Percentiles rank a stretch among this genome's conserved stretches.
Evolutionary conservation across 352 stramenopile species (phyloP).

Genomic region (Globisporangium heterothallicum): DNA sequence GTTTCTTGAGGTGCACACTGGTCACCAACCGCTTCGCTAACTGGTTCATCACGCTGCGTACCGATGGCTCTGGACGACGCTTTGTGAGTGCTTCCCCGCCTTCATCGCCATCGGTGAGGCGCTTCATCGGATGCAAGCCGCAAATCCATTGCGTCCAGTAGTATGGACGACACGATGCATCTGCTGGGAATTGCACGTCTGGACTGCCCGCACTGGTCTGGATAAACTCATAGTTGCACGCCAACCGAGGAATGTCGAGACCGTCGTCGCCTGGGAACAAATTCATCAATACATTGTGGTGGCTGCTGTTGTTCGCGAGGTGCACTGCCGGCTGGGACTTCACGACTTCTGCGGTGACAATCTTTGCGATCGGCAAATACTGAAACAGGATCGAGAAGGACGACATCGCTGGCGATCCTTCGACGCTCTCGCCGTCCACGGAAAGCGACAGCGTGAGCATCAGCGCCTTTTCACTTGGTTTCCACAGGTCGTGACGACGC

Average conservation of each 20-base stretch:
- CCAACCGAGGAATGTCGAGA: conserved; percentile 28
- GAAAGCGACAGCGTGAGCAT: conserved; percentile 37
- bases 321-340: conserved; percentile 8
- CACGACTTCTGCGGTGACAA: conserved; percentile 54
- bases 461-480: conserved; percentile 45
- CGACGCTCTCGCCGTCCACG: conserved; percentile 28
- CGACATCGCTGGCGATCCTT: conserved; percentile 16
- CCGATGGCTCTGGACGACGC: conserved; percentile 50
- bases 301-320: conserved; percentile 9
- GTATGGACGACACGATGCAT: conserved; percentile 43
- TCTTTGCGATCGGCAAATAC: conserved; percentile 43
- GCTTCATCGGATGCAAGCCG: conserved; percentile 45
- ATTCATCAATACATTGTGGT: conserved; percentile 33
- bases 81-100: neutral
- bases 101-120: conserved; percentile 10
- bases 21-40: conserved; percentile 49
- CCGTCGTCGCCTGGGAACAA: conserved; percentile 65
- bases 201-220: conserved; percentile 11
- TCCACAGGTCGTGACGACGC: conserved; percentile 34
- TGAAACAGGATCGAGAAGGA: conserved; percentile 60
- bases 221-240: conserved; percentile 45
- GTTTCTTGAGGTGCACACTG: conserved; percentile 35
- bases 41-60: conserved; percentile 61
- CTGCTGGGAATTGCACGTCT: conserved; percentile 43
- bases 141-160: conserved; percentile 78